Conservation (phyloP, 176 grass and related monocot genomes). For the Chrysopogon serrulatus region DNA sequence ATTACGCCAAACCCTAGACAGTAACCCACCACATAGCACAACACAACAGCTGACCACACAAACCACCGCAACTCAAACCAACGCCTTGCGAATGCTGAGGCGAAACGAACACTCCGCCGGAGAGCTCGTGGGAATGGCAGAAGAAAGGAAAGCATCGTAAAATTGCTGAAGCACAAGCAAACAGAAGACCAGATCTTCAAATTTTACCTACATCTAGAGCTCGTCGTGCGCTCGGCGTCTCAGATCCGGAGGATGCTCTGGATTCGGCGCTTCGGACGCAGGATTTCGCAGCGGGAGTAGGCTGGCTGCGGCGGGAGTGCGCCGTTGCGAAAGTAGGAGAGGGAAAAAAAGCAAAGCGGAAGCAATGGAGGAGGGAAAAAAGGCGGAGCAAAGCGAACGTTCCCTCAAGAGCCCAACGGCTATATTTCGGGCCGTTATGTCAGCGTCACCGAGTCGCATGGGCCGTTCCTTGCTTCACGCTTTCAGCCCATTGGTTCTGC, state of each 20-base stretch:
- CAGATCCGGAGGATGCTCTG: not conserved
- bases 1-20: constrained; percentile 19
- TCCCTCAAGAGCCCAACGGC: constrained; percentile 31
- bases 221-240: not conserved
- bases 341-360: too few relatives aligned
- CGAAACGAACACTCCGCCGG: not conserved
- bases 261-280: not conserved
- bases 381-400: not conserved
- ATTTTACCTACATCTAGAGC: not conserved
- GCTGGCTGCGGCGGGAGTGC: too few relatives aligned
- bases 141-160: not conserved
- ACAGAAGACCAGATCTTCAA: not conserved
- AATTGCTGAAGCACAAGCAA: not conserved
- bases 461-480: not conserved
- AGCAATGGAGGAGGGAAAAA: not conserved
- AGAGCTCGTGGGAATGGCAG: not conserved
- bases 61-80: not conserved
- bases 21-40: not conserved
- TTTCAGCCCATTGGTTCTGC: not conserved
- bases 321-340: not conserved
- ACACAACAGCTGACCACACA: not conserved
- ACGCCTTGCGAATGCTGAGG: not conserved
- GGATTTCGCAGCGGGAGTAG: not conserved
- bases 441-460: not conserved
- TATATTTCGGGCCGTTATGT: constrained; percentile 18